Evolutionary conservation across 805 yeast genomes (phyloP).

Genomic region (Myxozyma mucilagina): DNA sequence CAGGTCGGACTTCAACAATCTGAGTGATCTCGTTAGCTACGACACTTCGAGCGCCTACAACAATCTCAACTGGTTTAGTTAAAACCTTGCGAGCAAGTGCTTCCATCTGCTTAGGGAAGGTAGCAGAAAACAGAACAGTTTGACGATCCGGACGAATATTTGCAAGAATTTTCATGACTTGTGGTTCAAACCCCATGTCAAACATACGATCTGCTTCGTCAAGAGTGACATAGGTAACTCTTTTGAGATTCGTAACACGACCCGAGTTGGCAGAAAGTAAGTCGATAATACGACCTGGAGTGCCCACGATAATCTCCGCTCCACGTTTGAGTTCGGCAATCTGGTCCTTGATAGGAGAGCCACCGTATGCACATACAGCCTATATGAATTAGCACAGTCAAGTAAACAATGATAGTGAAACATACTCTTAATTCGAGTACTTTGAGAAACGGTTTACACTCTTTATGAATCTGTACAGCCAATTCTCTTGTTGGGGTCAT

Average conservation of each 20-base stretch:
- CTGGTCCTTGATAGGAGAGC: conserved; percentile 77
- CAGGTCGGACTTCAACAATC: conserved; percentile 59
- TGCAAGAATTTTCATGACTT: conserved; percentile 74
- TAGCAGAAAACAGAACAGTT: conserved; percentile 89
- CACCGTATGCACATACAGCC: conserved; percentile 87
- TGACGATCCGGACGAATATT: conserved; percentile 84
- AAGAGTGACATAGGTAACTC: conserved; percentile 79
- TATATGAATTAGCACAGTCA: not conserved
- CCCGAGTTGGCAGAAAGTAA: conserved; percentile 81
- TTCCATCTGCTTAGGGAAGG: conserved; percentile 75
- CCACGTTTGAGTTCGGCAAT: conserved; percentile 78
- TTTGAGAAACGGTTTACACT: conserved; percentile 59
- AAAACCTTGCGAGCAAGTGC: conserved; percentile 67
- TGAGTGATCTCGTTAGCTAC: conserved; percentile 83
- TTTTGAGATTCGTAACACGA: conserved; percentile 61
- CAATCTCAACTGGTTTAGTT: conserved; percentile 66
- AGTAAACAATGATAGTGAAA: not conserved
- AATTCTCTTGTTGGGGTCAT: conserved; percentile 92
- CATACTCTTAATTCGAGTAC: conserved; percentile 46
- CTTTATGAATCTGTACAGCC: conserved; percentile 77
- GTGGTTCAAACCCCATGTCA: conserved; percentile 97
- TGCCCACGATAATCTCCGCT: conserved; percentile 80
- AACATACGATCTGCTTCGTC: conserved; percentile 98
- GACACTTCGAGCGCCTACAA: conserved; percentile 75
- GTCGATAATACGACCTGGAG: conserved; percentile 95